Conservation (phyloP, 1,284 basidiomycete species). For the Ceratobasidium papillatum region DNA sequence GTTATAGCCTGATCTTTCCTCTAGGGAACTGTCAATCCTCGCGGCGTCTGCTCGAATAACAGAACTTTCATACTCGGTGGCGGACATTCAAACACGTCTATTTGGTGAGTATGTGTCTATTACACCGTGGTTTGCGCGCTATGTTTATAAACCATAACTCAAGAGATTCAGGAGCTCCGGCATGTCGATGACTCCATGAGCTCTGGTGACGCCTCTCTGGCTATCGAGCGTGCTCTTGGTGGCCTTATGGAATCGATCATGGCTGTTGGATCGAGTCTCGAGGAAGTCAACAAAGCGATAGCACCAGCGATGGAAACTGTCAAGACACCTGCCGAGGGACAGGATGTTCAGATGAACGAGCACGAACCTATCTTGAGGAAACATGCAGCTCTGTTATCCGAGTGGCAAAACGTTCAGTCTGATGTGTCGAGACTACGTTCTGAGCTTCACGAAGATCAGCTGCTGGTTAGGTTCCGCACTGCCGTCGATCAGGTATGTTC, state of each 20-base stretch:
- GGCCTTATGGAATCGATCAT: conserved; percentile 83
- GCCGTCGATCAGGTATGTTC: conserved; percentile 75
- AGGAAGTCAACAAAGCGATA: conserved; percentile 68
- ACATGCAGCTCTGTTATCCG: conserved; percentile 68
- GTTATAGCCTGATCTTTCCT: neutral
- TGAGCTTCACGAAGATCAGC: conserved; percentile 95
- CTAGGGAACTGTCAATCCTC: conserved; percentile 73
- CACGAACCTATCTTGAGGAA: conserved; percentile 69
- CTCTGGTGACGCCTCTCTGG: conserved; percentile 62
- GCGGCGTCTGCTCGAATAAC: conserved; percentile 84
- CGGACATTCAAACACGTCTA: conserved; percentile 85
- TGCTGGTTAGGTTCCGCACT: conserved; percentile 92
- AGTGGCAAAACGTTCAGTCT: conserved; percentile 83
- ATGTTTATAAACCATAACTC: conserved; percentile 25
- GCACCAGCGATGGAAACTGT: conserved; percentile 63
- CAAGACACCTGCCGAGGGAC: conserved; percentile 58
- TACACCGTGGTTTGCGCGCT: conserved; percentile 34
- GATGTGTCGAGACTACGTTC: conserved; percentile 85
- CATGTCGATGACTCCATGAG: conserved; percentile 64
- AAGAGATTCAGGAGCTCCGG: conserved; percentile 85
- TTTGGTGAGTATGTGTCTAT: conserved; percentile 65
- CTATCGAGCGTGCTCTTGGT: conserved; percentile 83
- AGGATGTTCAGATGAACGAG: conserved; percentile 52
- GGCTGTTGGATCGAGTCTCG: conserved; percentile 72
- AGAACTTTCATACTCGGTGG: conserved; percentile 80